Conservation (phyloP, 306 rosid genomes). For the Trichosanthes truncata region DNA sequence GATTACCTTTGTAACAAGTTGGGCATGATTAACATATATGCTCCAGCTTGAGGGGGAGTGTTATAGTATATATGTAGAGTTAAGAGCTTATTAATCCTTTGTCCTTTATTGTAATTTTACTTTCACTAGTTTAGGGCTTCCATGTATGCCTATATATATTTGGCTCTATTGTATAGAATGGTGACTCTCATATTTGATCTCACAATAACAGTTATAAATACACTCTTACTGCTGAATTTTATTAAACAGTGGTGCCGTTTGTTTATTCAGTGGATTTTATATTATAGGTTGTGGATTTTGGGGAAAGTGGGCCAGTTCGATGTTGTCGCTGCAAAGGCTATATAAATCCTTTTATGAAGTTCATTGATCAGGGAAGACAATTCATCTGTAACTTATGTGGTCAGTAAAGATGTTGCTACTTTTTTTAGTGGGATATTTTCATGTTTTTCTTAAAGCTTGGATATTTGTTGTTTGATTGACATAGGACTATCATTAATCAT, state of each 20-base stretch:
- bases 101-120: too few relatives aligned
- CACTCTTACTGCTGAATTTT: not conserved
- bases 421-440: not conserved
- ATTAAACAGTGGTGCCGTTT: not conserved
- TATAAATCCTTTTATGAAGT: constrained; percentile 95
- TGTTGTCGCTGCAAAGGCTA: constrained; percentile 98
- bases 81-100: too few relatives aligned
- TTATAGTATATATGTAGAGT: too few relatives aligned
- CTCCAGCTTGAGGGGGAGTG: too few relatives aligned
- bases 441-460: constrained; percentile 11
- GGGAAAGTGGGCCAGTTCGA: constrained; percentile 97
- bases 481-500: not conserved
- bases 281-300: constrained; percentile 89
- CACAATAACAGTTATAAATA: too few relatives aligned
- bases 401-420: constrained; percentile 31
- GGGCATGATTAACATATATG: too few relatives aligned
- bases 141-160: too few relatives aligned
- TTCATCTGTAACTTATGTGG: constrained; percentile 96
- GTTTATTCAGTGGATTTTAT: constrained; percentile 1
- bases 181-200: too few relatives aligned
- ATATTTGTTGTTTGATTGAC: not conserved
- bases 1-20: too few relatives aligned
- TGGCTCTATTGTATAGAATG: too few relatives aligned
- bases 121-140: too few relatives aligned
- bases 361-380: constrained; percentile 89